phyloP scores from a whole-genome alignment of 1,139 yeast genomes.

The Wickerhamomyces sp. region DNA sequence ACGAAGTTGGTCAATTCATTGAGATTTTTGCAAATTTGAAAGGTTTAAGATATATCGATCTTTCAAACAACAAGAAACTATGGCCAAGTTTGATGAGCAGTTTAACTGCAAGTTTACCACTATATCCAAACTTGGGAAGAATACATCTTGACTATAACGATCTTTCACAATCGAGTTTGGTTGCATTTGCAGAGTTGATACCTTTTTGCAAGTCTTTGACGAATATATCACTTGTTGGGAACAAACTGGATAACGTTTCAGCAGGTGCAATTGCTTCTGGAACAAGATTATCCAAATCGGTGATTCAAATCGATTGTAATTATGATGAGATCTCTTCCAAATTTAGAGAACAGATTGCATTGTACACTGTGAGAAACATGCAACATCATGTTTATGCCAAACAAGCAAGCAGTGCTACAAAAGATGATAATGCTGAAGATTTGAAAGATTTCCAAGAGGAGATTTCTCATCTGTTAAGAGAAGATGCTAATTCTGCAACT shows the following conservation, averaged over 20 bases:
- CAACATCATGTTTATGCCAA: conserved; percentile 34
- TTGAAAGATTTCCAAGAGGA: conserved; percentile 28
- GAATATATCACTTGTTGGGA: conserved; percentile 59
- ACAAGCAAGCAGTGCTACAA: not conserved
- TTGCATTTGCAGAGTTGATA: conserved; percentile 53
- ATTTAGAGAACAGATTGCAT: conserved; percentile 50
- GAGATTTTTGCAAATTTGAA: conserved; percentile 40
- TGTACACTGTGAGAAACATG: conserved; percentile 69
- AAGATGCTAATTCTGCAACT: conserved; percentile 19
- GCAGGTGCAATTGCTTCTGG: conserved; percentile 56
- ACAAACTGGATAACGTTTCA: conserved; percentile 44
- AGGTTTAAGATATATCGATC: conserved; percentile 55
- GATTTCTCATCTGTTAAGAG: conserved; percentile 26
- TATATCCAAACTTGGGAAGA: conserved; percentile 50
- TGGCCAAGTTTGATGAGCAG: conserved; percentile 39
- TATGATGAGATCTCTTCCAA: conserved; percentile 46
- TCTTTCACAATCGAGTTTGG: conserved; percentile 40
- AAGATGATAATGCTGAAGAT: conserved; percentile 12
- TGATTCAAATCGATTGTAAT: conserved; percentile 60
- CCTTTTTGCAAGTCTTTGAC: conserved; percentile 57
- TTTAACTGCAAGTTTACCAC: conserved; percentile 50
- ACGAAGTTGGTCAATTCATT: conserved; percentile 25
- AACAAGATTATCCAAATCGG: conserved; percentile 47
- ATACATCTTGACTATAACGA: conserved; percentile 60
- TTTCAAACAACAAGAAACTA: conserved; percentile 58